A percentile compares a stretch with the other conserved stretches of the same genome.
phyloP scores from a whole-genome alignment of 2,329 filamentous ascomycete genomes.

The Cladophialophora chaetospira region DNA sequence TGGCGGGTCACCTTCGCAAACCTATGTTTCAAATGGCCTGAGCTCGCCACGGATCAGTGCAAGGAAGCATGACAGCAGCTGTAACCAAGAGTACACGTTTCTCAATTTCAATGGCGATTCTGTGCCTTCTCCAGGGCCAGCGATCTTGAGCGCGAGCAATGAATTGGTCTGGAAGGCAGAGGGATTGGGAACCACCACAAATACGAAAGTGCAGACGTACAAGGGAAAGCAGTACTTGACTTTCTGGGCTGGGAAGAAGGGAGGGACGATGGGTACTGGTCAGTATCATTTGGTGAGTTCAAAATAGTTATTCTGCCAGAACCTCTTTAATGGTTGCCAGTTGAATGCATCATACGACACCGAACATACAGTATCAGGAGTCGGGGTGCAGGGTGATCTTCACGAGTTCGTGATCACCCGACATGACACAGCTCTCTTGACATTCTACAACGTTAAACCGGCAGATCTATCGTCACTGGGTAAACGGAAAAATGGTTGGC shows the following conservation, averaged over 20 bases:
- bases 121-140: constrained; percentile 43
- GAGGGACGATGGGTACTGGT: constrained; percentile 52
- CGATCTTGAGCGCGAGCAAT: constrained; percentile 49
- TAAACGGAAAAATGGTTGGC: constrained; percentile 43
- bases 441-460: constrained; percentile 24
- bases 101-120: constrained; percentile 43
- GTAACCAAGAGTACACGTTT: constrained; percentile 46
- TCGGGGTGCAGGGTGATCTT: constrained; percentile 30
- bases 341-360: constrained; percentile 30
- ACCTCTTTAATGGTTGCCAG: too few species aligned
- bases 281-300: constrained; percentile 49
- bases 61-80: constrained; percentile 35
- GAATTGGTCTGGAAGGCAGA: constrained; percentile 50
- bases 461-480: constrained; percentile 25
- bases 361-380: constrained; percentile 22
- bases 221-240: constrained; percentile 49
- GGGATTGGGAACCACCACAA: constrained; percentile 44
- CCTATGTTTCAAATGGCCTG: constrained; percentile 22
- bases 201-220: constrained; percentile 49
- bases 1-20: constrained; percentile 19
- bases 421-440: constrained; percentile 26
- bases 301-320: constrained; percentile 4
- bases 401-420: constrained; percentile 31
- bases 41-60: constrained; percentile 31
- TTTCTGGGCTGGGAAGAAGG: constrained; percentile 53